A percentile compares a stretch with the other conserved stretches of the same genome.
These are phyloP conservation scores for Parachaetomium inaequale DNA, from an alignment of 495 filamentous ascomycete genomes.

Conservation along the genomic window DNA sequence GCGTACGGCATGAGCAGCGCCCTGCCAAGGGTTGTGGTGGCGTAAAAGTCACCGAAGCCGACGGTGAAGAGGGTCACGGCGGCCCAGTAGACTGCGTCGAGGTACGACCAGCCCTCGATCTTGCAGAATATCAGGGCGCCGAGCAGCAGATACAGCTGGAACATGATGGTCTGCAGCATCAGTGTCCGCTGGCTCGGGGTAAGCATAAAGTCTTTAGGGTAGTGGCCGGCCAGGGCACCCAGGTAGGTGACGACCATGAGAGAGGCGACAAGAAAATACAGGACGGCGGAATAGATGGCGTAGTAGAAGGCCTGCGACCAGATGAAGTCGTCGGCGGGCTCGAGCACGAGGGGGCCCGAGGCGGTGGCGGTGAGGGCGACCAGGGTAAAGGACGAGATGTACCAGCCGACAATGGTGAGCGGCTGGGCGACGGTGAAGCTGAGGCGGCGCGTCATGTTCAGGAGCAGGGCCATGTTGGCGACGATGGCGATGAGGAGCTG, in stretches of 20 bases:
- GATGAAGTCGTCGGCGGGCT: conserved; percentile 50
- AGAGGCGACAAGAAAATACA: conserved; percentile 72
- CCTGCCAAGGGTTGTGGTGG: conserved; percentile 53
- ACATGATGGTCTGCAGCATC: conserved; percentile 82
- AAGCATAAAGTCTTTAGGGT: conserved; percentile 65
- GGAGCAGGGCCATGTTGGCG: conserved; percentile 67
- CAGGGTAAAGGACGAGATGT: conserved; percentile 64
- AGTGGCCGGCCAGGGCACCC: conserved; percentile 61
- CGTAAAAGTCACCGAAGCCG: conserved; percentile 68
- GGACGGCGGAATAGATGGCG: conserved; percentile 65
- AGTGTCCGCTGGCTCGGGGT: conserved; percentile 73
- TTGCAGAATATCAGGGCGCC: conserved; percentile 68
- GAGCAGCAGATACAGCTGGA: conserved; percentile 69
- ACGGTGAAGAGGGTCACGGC: conserved; percentile 83
- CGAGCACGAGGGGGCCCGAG: conserved; percentile 44
- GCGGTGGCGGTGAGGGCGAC: conserved; percentile 56
- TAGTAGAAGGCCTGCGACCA: conserved; percentile 78
- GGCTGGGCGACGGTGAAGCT: conserved; percentile 77
- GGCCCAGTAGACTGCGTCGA: conserved; percentile 79
- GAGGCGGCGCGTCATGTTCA: conserved; percentile 80
- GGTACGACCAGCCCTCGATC: conserved; percentile 73
- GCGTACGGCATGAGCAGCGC: conserved; percentile 75
- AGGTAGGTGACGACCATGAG: conserved; percentile 67
- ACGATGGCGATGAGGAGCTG: conserved; percentile 67
- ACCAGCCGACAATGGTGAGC: conserved; percentile 58